phyloP scores from a whole-genome alignment of 805 yeast genomes.

The Candida patagonica region DNA sequence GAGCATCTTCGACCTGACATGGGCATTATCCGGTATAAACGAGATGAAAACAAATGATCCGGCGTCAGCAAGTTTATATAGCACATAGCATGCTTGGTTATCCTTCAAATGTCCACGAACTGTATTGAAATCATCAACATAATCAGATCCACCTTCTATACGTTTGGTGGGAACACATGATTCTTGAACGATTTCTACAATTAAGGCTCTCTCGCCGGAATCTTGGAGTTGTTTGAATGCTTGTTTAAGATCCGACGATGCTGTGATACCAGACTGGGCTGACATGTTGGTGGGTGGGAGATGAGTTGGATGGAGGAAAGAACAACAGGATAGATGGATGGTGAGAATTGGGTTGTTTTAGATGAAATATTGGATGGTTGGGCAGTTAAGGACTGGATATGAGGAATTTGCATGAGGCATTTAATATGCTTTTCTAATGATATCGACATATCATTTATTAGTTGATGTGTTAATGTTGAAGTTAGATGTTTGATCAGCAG shows the following conservation, averaged over 20 bases:
- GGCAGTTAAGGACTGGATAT: too few species aligned
- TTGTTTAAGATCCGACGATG: constrained; percentile 36
- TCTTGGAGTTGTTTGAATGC: constrained; percentile 36
- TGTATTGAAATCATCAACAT: constrained; percentile 30
- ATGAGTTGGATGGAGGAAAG: not conserved
- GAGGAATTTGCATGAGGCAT: too few species aligned
- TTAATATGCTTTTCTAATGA: too few species aligned
- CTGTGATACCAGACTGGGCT: constrained; percentile 52
- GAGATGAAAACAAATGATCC: constrained; percentile 50
- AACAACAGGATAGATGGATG: not conserved
- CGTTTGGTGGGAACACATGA: constrained; percentile 9
- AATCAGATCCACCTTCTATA: constrained; percentile 24
- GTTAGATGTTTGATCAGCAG: too few species aligned
- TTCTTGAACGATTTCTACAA: constrained; percentile 30
- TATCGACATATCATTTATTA: too few species aligned
- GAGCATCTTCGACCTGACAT: constrained; percentile 79
- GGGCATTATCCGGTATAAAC: constrained; percentile 79
- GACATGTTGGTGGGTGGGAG: constrained; percentile 37
- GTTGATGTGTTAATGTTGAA: too few species aligned
- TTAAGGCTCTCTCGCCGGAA: constrained; percentile 29
- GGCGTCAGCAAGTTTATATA: constrained; percentile 28
- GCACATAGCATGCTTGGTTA: constrained; percentile 41
- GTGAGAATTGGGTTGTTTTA: not conserved
- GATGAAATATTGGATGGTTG: too few species aligned
- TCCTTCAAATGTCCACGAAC: constrained; percentile 29